Evolutionary conservation across 2,329 filamentous ascomycete genomes (phyloP).

Genomic region (Lecanicillium sp.): DNA sequence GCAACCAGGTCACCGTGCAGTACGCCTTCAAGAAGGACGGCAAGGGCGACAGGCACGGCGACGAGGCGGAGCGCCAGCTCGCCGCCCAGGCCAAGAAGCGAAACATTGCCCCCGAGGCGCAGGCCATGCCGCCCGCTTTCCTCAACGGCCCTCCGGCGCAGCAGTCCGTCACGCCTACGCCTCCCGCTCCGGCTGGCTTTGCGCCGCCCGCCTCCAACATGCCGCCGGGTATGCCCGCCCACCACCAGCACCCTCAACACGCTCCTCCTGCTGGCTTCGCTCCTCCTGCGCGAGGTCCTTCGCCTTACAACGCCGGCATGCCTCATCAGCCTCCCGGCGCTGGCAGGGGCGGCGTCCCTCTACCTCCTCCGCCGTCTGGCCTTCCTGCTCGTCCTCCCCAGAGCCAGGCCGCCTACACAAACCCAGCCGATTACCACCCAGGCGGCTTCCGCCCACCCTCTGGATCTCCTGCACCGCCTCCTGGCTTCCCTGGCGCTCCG

Average conservation of each 20-base stretch:
- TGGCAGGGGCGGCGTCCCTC: slow-evolving; percentile 24
- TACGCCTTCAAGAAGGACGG: slow-evolving; percentile 99
- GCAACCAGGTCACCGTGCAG: slow-evolving; percentile 92
- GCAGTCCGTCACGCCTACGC: slow-evolving; percentile 15
- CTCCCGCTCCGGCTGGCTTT: slow-evolving; percentile 13
- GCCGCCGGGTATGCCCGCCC: slow-evolving; percentile 14
- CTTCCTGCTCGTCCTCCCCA: slow-evolving; percentile 43
- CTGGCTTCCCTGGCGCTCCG: slow-evolving; percentile 28
- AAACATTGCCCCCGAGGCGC: slow-evolving; percentile 77
- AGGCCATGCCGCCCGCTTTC: slow-evolving; percentile 68
- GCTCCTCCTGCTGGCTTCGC: slow-evolving; percentile 25
- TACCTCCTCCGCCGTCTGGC: slow-evolving; percentile 42
- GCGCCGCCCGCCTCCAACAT: slow-evolving; percentile 11
- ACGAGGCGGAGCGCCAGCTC: slow-evolving; percentile 85
- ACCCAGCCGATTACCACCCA: slow-evolving; percentile 41
- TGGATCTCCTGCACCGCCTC: slow-evolving; percentile 27
- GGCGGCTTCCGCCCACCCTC: slow-evolving; percentile 31
- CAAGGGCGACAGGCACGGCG: slow-evolving; percentile 91
- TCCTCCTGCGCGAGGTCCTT: slow-evolving; percentile 24
- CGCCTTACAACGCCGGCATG: slow-evolving; percentile 22
- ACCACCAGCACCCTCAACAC: slow-evolving; percentile 1
- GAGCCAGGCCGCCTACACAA: slow-evolving; percentile 35
- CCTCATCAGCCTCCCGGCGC: slow-evolving; percentile 16
- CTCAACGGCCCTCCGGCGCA: slow-evolving; percentile 31
- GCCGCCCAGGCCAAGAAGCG: slow-evolving; percentile 90